Base-by-base conservation (phyloP, 192 early-diverging fungal genomes). In the Geranomyces variabilis region DNA sequence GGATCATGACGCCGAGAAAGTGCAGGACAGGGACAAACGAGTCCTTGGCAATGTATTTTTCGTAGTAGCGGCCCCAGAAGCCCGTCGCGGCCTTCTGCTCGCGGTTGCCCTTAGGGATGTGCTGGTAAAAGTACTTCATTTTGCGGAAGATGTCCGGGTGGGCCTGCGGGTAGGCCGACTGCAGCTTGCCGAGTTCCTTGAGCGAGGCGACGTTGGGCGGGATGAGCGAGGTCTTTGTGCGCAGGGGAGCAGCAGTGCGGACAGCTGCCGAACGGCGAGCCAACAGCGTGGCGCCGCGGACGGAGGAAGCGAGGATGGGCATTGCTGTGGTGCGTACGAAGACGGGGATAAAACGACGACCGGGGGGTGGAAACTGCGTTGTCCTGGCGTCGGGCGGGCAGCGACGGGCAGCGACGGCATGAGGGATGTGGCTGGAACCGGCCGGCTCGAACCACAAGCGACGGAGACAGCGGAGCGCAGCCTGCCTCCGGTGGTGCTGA, bases 111-210 rank as follows among this genome's bases (percentile, higher is more conserved):
- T 87, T 86, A 34, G 84, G 84, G 10, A 86, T 66, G 45, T 66
- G 36, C 63, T 68, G 26, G 78, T 86, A 86, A 71, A 86, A 79
- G 58, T 31, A 33, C 80, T 83, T 83, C 79, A 86, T 83, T 63
- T 73, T 75, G 26, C 43, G 31, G 69, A 86, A 86, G 30, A 83
- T 53, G 61, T 81, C 78, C 17, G 84, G 84, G 76, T 86, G 84
- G 10, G 81, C 81, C 76, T 81, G 79, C 8, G 84, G 81, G 75
- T 79, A 76, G 15, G 70, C 69, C 8, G 77, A 80, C 51, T 73
- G 70, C 3, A 86, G 76, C 41, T 69, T 67, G 41, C 84, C 84
- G 63, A 86, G 51, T 67, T 86, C 81, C 73, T 78, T 80, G 24
- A 86, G 58, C 30, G 79, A 81, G 26, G 79, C 49, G 64, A 84